A percentile compares a stretch with the other conserved stretches of the same genome.
Conservation (phyloP, 345 rosid species). For the Excoecaria agallocha region DNA sequence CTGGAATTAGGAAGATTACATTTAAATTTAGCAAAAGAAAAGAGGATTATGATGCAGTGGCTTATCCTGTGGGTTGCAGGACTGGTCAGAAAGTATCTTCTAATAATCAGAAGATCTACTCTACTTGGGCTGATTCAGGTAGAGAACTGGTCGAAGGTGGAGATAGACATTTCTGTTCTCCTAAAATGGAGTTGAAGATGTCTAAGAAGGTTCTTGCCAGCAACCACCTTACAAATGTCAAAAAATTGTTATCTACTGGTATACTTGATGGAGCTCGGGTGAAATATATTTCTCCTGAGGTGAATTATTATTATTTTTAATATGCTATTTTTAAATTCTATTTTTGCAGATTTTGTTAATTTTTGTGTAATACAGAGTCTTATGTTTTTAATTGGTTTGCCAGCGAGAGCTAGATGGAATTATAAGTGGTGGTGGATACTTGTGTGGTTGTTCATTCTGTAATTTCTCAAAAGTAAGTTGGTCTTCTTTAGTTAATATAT, state of each 20-base stretch:
- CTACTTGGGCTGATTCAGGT: slow-evolving; percentile 23
- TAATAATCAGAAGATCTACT: slow-evolving; percentile 9
- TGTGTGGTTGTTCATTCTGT: slow-evolving; percentile 82
- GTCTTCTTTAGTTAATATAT: not conserved
- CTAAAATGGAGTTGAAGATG: slow-evolving; percentile 59
- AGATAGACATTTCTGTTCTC: slow-evolving; percentile 34
- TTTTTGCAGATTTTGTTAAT: not conserved
- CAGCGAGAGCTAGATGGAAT: slow-evolving; percentile 65
- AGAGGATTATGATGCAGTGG: slow-evolving; percentile 42
- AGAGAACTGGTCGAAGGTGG: slow-evolving; percentile 24
- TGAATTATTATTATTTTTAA: slow-evolving; percentile 5
- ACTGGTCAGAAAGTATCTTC: slow-evolving; percentile 3
- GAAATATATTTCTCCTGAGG: slow-evolving; percentile 56
- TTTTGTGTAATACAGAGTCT: slow-evolving; percentile 1
- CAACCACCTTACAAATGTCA: slow-evolving; percentile 69
- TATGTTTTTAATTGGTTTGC: slow-evolving; percentile 15
- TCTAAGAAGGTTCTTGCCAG: slow-evolving; percentile 70
- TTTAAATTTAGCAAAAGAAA: slow-evolving; percentile 76
- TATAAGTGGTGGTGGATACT: slow-evolving; percentile 73
- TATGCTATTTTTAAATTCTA: not conserved
- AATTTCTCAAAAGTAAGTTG: slow-evolving; percentile 66
- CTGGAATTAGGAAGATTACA: slow-evolving; percentile 83
- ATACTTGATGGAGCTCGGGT: slow-evolving; percentile 83
- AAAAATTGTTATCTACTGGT: slow-evolving; percentile 70
- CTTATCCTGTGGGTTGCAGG: slow-evolving; percentile 22